A percentile compares a stretch with the other conserved stretches of the same genome.
phyloP scores from a whole-genome alignment of 2,329 filamentous ascomycete genomes.

The Dendrostoma leiphaemia region DNA sequence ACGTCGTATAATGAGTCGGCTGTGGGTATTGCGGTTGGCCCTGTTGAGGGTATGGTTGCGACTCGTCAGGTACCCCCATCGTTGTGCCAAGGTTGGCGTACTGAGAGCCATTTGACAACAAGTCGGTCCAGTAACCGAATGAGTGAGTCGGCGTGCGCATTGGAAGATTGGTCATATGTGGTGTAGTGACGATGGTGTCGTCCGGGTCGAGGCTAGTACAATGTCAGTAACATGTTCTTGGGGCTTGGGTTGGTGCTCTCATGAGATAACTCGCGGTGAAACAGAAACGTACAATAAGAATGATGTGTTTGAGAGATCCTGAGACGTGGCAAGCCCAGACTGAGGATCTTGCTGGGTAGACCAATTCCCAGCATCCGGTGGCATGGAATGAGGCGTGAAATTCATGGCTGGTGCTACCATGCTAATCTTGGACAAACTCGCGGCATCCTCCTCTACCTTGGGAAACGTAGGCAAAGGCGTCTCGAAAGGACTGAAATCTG shows the following conservation, averaged over 20 bases:
- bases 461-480: conserved; percentile 18
- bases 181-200: conserved; percentile 19
- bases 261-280: too few species aligned
- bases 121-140: conserved; percentile 19
- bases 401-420: conserved; percentile 17
- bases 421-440: conserved; percentile 19
- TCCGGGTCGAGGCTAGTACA: conserved; percentile 16
- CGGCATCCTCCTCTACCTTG: conserved; percentile 18
- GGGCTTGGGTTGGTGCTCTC: neutral
- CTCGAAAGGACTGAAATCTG: conserved; percentile 19
- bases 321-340: conserved; percentile 15
- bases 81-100: conserved; percentile 13
- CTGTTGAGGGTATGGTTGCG: conserved; percentile 15
- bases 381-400: conserved; percentile 16
- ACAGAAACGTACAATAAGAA: conserved; percentile 19
- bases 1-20: conserved; percentile 16
- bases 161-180: conserved; percentile 15
- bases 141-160: conserved; percentile 18
- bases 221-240: conserved; percentile 8
- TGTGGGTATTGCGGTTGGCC: conserved; percentile 13
- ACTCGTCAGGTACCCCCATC: conserved; percentile 15
- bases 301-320: conserved; percentile 19
- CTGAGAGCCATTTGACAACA: conserved; percentile 11
- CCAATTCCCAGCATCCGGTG: conserved; percentile 16
- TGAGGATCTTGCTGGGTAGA: conserved; percentile 17